Evolutionary conservation across 2,329 filamentous ascomycete species (phyloP), one percentile per base, ranked within the genome.

Genomic region (Fusarium pseudograminearum): DNA sequence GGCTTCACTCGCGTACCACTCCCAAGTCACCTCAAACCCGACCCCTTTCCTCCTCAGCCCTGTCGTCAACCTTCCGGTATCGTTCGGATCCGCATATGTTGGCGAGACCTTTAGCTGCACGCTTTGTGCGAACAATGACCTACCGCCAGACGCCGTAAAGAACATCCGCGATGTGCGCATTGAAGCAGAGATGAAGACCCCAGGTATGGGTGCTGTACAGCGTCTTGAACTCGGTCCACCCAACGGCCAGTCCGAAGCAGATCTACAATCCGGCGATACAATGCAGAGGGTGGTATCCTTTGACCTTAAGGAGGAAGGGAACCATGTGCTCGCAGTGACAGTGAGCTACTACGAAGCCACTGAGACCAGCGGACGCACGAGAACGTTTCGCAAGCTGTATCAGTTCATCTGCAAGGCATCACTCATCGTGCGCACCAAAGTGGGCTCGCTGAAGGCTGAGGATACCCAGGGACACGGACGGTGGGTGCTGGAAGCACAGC

Each of bases 21-120:
- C 80, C 30, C 74, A 74, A 56, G 72, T 75, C 65, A 74, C 76
- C 57, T 84, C 84, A 31, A 88, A 87, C 68, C 82, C 86, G 6
- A 79, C 82, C 16, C 85, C 86, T 9, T 89, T 89, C 77, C 78
- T 89, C 63, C 84, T 90, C 67, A 86, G 85, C 34, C 88, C 88
- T 2, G 84, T 90, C 55, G 87, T 98, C 74, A 96, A 93, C 47
- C 89, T 98, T 2, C 95, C 96, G 12, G 91, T 94, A 18, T 91
- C 93, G 1, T 98, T 99, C 78, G 95, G 94, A 45, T 95, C 93
- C 15, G 94, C 95, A 11, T 98, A 98, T 78, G 95, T 98, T 22
- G 96, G 96, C 74, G 94, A 98, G 82, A 93, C 91, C 0, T 98
- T 99, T 81, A 91, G 91, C 69, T 99, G 96, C 81, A 97, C 95